Conservation (phyloP, 2,329 filamentous ascomycete genomes). For the Penicillium sp. region DNA sequence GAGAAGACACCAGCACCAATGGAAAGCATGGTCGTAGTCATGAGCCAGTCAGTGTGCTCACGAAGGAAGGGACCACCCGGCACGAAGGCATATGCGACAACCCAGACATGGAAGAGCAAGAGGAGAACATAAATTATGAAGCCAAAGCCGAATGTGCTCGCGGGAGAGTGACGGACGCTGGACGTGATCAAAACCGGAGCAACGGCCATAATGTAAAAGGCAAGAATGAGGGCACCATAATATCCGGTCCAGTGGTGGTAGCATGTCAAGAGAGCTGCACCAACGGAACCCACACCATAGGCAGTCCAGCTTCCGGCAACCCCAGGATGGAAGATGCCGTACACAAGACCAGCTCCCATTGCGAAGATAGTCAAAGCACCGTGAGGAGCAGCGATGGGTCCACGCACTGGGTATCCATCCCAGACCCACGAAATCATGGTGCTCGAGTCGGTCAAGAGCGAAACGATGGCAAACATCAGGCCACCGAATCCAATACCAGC, state of each 20-base stretch:
- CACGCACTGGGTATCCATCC: constrained; percentile 89
- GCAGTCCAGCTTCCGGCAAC: constrained; percentile 73
- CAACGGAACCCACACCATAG: constrained; percentile 72
- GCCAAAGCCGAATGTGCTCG: constrained; percentile 76
- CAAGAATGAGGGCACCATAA: constrained; percentile 71
- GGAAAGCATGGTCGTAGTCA: constrained; percentile 77
- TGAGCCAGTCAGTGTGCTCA: constrained; percentile 94
- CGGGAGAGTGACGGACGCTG: constrained; percentile 72
- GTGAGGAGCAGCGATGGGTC: constrained; percentile 83
- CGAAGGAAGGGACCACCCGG: constrained; percentile 88
- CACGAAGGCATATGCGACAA: constrained; percentile 96
- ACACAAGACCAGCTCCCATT: constrained; percentile 76
- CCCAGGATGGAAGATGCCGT: constrained; percentile 69
- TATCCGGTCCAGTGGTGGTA: constrained; percentile 84
- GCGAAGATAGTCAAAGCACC: constrained; percentile 79
- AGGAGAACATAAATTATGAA: constrained; percentile 91
- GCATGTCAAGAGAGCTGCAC: constrained; percentile 72
- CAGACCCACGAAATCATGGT: constrained; percentile 99
- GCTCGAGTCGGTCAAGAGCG: constrained; percentile 89
- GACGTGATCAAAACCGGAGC: constrained; percentile 70
- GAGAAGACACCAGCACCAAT: constrained; percentile 84
- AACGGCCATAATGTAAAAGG: constrained; percentile 77
- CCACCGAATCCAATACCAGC: constrained; percentile 76
- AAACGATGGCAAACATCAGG: constrained; percentile 84
- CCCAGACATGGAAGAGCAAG: constrained; percentile 97